These are phyloP conservation scores for Aeschynomene evenia DNA, from an alignment of 306 rosid species.

Conservation along the genomic window DNA sequence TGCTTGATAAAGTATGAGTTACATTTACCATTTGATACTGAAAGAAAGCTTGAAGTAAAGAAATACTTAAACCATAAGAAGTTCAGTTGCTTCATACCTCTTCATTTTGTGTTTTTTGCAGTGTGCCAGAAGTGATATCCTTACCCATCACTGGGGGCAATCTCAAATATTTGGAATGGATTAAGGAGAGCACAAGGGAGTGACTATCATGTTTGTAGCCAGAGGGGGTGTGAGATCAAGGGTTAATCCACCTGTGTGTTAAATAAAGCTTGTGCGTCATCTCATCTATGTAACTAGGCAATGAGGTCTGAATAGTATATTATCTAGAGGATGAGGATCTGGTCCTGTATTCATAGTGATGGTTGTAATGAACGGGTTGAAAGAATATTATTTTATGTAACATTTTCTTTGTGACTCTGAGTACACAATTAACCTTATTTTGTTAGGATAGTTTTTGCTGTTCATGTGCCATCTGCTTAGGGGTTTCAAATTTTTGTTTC, in stretches of 20 bases:
- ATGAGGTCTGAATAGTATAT: constrained; percentile 5
- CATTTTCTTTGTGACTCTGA: constrained; percentile 1
- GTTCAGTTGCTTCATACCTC: constrained; percentile 11
- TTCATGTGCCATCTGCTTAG: neutral
- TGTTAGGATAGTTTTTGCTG: neutral
- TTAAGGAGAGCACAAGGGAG: constrained; percentile 86
- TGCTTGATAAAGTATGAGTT: neutral
- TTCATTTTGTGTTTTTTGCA: constrained; percentile 38
- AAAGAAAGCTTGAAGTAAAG: constrained; percentile 16
- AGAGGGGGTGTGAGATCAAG: constrained; percentile 7
- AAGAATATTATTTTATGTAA: constrained; percentile 7
- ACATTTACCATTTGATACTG: neutral
- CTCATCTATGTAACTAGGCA: constrained; percentile 24
- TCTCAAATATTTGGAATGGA: constrained; percentile 74
- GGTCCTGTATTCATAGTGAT: neutral
- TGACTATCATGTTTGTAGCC: constrained; percentile 40
- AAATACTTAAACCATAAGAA: constrained; percentile 8
- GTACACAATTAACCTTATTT: neutral
- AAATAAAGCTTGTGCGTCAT: constrained; percentile 25
- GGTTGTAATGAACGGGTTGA: neutral
- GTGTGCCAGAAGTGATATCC: constrained; percentile 94
- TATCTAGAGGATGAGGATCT: neutral
- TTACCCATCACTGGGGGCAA: constrained; percentile 86
- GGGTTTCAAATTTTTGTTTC: neutral
- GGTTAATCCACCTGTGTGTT: constrained; percentile 20